Evolutionary conservation across 2,329 filamentous ascomycete species (phyloP).

Genomic region (Pyricularia sp.): DNA sequence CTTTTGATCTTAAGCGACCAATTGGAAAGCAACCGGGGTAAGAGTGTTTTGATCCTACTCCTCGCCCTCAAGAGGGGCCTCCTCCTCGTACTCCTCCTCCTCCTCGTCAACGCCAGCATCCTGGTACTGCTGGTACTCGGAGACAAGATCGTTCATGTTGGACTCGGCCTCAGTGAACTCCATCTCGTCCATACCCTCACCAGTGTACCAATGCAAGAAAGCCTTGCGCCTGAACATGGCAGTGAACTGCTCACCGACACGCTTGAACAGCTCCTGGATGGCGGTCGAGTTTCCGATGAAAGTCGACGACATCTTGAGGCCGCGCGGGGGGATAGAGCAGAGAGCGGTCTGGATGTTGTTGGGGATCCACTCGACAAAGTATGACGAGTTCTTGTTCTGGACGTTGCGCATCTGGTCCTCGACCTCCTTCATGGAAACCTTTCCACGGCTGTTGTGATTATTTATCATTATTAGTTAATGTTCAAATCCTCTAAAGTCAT

Average conservation of each 20-base stretch:
- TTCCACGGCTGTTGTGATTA: conserved; percentile 66
- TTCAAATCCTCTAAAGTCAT: not conserved
- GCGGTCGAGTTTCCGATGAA: conserved; percentile 99
- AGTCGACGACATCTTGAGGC: conserved; percentile 98
- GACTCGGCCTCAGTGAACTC: conserved; percentile 99
- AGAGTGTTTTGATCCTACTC: conserved; percentile 23
- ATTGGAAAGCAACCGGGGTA: not conserved
- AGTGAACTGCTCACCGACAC: conserved; percentile 98
- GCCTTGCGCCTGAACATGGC: conserved; percentile 99
- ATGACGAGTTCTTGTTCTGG: conserved; percentile 98
- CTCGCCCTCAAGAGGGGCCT: conserved; percentile 68
- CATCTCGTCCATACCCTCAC: conserved; percentile 99
- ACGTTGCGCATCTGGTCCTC: conserved; percentile 99
- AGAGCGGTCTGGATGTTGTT: conserved; percentile 99
- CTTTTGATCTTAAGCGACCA: not conserved
- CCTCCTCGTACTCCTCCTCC: conserved; percentile 92
- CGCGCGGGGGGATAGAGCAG: conserved; percentile 95
- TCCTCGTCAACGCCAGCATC: conserved; percentile 95
- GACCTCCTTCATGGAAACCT: conserved; percentile 99
- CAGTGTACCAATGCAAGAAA: conserved; percentile 99
- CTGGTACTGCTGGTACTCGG: conserved; percentile 99
- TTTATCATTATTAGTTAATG: conserved; percentile 21
- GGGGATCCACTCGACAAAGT: conserved; percentile 99
- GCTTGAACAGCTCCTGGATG: conserved; percentile 99
- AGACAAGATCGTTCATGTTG: conserved; percentile 99